Evolutionary conservation across 345 rosid genomes (phyloP).

Genomic region (Clausena lansium): DNA sequence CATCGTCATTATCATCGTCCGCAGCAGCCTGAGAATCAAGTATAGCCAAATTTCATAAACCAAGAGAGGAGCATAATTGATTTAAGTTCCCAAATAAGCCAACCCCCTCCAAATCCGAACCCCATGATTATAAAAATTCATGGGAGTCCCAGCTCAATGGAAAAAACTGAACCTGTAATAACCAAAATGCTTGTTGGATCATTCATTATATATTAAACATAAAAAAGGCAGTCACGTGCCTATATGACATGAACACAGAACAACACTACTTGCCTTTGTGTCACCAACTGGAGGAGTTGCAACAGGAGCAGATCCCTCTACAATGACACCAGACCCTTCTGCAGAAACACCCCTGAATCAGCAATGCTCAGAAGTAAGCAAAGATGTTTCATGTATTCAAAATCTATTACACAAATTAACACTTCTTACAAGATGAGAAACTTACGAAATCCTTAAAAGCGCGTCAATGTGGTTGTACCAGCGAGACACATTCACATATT

Average conservation of each 20-base stretch:
- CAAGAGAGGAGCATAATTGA: background rate
- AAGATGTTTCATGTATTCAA: background rate
- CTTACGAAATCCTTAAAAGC: conserved; percentile 93
- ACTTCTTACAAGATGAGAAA: background rate
- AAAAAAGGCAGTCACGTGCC: background rate
- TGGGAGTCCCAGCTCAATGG: no score
- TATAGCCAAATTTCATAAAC: background rate
- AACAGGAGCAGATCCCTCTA: conserved; percentile 64
- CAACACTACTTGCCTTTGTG: conserved; percentile 44
- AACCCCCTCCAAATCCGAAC: no score
- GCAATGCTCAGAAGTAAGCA: no score
- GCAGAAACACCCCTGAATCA: conserved; percentile 66
- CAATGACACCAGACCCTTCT: conserved; percentile 74
- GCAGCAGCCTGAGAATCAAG: conserved; percentile 42
- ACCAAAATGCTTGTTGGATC: background rate
- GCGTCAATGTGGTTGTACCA: conserved; percentile 88
- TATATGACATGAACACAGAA: background rate
- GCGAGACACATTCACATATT: conserved; percentile 61
- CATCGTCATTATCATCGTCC: conserved; percentile 68
- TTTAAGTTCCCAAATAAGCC: no score
- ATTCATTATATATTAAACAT: no score
- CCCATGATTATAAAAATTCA: no score
- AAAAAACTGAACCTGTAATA: background rate
- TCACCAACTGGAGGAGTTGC: conserved; percentile 78
- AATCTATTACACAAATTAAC: background rate